These are phyloP conservation scores for Xylaria sp. DNA, from an alignment of 2,329 filamentous ascomycete species.

Conservation along the genomic window DNA sequence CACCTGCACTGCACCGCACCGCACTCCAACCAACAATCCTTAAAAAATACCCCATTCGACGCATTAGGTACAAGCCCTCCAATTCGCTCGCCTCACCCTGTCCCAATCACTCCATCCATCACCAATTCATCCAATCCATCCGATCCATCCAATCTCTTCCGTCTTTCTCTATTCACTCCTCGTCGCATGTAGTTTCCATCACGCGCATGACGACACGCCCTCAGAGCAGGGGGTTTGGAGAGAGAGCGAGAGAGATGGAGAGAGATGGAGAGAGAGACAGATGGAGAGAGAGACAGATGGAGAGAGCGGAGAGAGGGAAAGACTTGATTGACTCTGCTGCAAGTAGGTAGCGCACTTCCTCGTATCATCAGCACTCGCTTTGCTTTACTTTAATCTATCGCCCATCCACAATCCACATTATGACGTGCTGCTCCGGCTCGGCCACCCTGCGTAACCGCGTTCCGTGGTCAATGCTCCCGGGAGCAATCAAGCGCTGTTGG, in stretches of 20 bases:
- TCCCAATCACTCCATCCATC: conserved; percentile 26
- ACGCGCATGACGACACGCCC: conserved; percentile 33
- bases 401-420: conserved; percentile 1
- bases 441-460: not conserved
- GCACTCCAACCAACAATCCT: too few species aligned
- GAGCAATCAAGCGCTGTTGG: conserved; percentile 1
- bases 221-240: conserved; percentile 20
- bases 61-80: conserved; percentile 27
- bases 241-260: not conserved
- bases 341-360: conserved; percentile 22
- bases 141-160: conserved; percentile 16
- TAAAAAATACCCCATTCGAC: conserved; percentile 37
- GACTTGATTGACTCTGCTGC: conserved; percentile 2
- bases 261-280: not conserved
- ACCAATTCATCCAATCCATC: not conserved
- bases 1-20: conserved; percentile 41
- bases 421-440: conserved; percentile 19
- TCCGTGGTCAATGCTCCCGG: not conserved
- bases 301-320: not conserved
- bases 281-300: not conserved
- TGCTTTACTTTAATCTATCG: not conserved
- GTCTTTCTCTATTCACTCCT: conserved; percentile 10
- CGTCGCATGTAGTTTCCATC: conserved; percentile 29
- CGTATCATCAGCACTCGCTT: conserved; percentile 10
- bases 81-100: conserved; percentile 26